phyloP scores from a whole-genome alignment of 2,329 filamentous ascomycete species.

The Talaromyces sp. region DNA sequence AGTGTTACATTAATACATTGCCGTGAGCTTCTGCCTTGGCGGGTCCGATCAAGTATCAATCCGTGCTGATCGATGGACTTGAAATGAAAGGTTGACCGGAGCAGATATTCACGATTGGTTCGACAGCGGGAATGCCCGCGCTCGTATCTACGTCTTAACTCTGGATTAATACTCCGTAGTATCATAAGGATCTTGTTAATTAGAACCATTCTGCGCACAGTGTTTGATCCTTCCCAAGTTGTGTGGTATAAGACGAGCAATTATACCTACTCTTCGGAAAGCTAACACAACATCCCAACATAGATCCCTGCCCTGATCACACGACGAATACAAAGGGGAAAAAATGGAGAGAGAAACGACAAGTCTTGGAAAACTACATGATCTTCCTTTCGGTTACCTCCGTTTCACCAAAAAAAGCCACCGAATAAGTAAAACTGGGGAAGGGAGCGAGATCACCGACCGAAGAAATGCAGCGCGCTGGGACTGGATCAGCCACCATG shows the following conservation, averaged over 20 bases:
- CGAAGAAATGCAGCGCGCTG: background rate
- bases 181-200: background rate
- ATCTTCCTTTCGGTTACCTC: background rate
- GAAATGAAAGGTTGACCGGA: background rate
- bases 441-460: background rate
- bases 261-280: background rate
- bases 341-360: no score
- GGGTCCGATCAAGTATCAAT: background rate
- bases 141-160: background rate
- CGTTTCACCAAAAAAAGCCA: constrained; percentile 1
- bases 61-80: background rate
- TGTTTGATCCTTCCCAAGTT: background rate
- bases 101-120: background rate
- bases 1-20: background rate
- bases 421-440: background rate
- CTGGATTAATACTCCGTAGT: constrained; percentile 5
- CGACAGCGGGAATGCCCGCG: background rate
- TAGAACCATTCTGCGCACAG: background rate
- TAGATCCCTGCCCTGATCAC: background rate
- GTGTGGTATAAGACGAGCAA: background rate
- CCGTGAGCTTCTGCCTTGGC: background rate
- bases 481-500: background rate
- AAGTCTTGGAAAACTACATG: background rate
- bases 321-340: background rate
- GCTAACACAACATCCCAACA: background rate